Conservation (phyloP, 1,284 basidiomycete genomes). For the Acaromyces ingoldii region DNA sequence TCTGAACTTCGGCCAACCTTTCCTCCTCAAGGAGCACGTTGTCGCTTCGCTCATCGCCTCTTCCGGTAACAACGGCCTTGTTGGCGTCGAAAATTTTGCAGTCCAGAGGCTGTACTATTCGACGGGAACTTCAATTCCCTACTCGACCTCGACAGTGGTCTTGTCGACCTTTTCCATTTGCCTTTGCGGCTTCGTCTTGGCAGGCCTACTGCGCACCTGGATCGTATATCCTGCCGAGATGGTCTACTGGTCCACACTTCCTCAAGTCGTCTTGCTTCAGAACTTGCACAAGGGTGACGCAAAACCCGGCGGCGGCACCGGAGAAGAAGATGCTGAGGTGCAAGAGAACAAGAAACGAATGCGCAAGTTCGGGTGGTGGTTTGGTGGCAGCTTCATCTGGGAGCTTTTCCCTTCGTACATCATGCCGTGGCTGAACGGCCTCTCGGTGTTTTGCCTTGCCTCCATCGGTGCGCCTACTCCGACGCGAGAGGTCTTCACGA, state of each 20-base stretch:
- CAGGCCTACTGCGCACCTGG: constrained; percentile 36
- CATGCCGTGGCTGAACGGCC: constrained; percentile 41
- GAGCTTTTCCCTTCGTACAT: constrained; percentile 56
- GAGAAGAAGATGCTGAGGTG: neutral
- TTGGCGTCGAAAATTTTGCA: constrained; percentile 15
- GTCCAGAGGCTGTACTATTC: constrained; percentile 36
- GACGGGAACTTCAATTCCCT: constrained; percentile 36
- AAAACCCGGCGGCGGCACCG: constrained; percentile 51
- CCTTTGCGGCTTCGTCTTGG: constrained; percentile 64
- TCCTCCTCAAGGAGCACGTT: constrained; percentile 62
- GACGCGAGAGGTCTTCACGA: constrained; percentile 7
- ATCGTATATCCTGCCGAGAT: constrained; percentile 30
- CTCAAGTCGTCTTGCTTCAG: constrained; percentile 40
- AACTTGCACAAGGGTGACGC: constrained; percentile 51
- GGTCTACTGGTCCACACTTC: constrained; percentile 52
- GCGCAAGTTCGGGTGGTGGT: constrained; percentile 61
- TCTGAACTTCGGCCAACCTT: constrained; percentile 59
- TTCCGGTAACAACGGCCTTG: constrained; percentile 42
- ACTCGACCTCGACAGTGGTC: constrained; percentile 56
- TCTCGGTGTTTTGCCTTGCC: constrained; percentile 54
- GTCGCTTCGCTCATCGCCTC: constrained; percentile 61
- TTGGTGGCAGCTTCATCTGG: constrained; percentile 17
- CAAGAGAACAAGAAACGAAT: constrained; percentile 43
- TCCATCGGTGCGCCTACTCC: constrained; percentile 55
- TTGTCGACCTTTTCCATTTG: constrained; percentile 65